Base-by-base conservation (phyloP, 148 eudicot genomes). In the Cornus suecica region DNA sequence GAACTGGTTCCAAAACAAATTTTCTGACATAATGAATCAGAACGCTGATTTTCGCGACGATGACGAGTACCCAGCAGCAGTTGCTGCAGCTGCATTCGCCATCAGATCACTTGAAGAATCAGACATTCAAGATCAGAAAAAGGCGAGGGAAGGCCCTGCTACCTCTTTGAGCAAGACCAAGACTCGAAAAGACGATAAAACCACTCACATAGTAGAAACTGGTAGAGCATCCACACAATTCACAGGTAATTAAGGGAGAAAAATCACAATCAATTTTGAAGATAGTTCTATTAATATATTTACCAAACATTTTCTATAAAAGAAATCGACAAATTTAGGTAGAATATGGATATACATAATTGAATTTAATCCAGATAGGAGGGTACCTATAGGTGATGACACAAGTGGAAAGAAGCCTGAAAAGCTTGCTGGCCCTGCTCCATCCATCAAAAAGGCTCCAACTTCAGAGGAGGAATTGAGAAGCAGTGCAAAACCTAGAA, bases 61-160 rank as follows among this genome's bases (percentile, higher is more conserved):
- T 26, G 72, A 23, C 15, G 97, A 87, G 67, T 89, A 86, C 52
- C 81, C 84, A 37, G 78, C 88, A 7, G 98, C 95, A 45, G 83
- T 92, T 67, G 97, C 97, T 51, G 98, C 98, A 29, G 91, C 97
- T 37, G 92, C 95, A 62, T 88, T 71, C 62, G 98, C 95, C 54
- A 82, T 94, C 76, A 80, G 72, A 15, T 83, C 90, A 16, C 75
- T 90, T 32, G 90, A 90, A 77, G 93, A 90, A 71, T 70, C 86
- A 11, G 80, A 69, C 52, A 24, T 18, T 10, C 42, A 41, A 10
- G 84, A 85, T 60, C 76, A 76, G 37, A 82, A 74, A 62, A 79
- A 51, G 74, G 72, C 58, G 24, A 71, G 51, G 54, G 34, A 63
- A 22, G 85, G 65, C 29, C 78, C 76, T 8, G 76, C 76, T 48